phyloP scores from a whole-genome alignment of 1,284 basidiomycete species.

The Ganoderma resinaceum region DNA sequence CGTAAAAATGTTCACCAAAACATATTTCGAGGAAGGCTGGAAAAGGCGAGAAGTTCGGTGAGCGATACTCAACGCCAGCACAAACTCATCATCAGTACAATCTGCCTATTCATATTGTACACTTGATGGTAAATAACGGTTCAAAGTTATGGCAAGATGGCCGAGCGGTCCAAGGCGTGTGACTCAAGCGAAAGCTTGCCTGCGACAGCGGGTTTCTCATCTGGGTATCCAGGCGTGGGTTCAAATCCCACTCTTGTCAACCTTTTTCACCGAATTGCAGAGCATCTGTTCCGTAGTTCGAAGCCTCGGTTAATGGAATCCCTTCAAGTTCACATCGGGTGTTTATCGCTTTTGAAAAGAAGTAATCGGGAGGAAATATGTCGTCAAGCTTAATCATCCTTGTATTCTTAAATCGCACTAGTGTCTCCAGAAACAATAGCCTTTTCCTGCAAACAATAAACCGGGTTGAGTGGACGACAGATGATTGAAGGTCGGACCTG shows the following conservation, averaged over 20 bases:
- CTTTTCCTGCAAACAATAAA: neutral
- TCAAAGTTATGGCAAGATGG: conserved; percentile 23
- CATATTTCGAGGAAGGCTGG: no score
- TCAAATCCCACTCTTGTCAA: conserved; percentile 31
- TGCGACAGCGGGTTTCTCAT: conserved; percentile 29
- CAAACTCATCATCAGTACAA: no score
- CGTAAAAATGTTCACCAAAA: no score
- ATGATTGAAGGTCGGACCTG: neutral
- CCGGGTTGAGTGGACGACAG: neutral
- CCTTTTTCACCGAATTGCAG: neutral
- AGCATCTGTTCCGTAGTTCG: no score
- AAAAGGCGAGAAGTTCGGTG: no score
- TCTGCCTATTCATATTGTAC: no score
- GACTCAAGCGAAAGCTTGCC: conserved; percentile 32
- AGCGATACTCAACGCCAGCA: neutral
- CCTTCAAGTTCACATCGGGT: no score
- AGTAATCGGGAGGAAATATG: neutral
- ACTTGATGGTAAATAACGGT: no score
- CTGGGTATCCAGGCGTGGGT: conserved; percentile 31
- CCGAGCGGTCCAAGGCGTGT: conserved; percentile 32
- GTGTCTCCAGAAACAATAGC: neutral
- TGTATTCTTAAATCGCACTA: neutral
- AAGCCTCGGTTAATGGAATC: no score
- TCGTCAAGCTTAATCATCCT: neutral
- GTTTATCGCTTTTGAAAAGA: no score